These are phyloP conservation scores for Prunus dulcis DNA, from an alignment of 306 rosid species.

Conservation along the genomic window DNA sequence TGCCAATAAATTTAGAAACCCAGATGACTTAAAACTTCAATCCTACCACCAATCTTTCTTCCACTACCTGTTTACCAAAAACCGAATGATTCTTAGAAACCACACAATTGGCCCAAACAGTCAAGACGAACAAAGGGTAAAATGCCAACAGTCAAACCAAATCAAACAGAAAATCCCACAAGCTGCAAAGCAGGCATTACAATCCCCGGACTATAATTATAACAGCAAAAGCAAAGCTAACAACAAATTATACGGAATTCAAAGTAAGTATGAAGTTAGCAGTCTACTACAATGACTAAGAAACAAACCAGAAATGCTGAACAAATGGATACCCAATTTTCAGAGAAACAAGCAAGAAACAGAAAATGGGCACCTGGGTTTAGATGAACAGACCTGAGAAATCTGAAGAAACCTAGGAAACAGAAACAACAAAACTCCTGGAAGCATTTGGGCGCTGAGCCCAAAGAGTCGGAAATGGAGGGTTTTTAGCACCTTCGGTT, in stretches of 20 bases:
- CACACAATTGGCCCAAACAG: background rate
- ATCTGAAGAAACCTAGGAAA: constrained; percentile 13
- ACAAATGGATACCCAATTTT: background rate
- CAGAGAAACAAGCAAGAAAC: background rate
- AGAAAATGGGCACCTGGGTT: constrained; percentile 19
- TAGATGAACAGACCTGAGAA: constrained; percentile 24
- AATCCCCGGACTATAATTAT: background rate
- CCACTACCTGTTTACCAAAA: constrained; percentile 42
- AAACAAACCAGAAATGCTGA: background rate
- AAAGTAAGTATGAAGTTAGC: background rate
- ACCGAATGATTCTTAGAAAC: constrained; percentile 1
- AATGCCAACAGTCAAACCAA: background rate
- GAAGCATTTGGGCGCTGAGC: constrained; percentile 28
- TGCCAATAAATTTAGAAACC: constrained; percentile 9
- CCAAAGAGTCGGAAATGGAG: constrained; percentile 23
- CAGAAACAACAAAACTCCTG: constrained; percentile 1
- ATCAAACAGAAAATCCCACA: constrained; percentile 8
- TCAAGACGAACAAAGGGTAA: background rate
- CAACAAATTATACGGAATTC: constrained; percentile 7
- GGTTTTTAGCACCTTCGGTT: background rate
- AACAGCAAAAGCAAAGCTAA: background rate
- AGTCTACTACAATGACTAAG: no score
- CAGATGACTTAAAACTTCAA: constrained; percentile 26
- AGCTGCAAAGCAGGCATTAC: background rate
- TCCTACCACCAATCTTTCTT: constrained; percentile 28